phyloP scores from a whole-genome alignment of 495 filamentous ascomycete genomes.

The Podospora pseudocomata region DNA sequence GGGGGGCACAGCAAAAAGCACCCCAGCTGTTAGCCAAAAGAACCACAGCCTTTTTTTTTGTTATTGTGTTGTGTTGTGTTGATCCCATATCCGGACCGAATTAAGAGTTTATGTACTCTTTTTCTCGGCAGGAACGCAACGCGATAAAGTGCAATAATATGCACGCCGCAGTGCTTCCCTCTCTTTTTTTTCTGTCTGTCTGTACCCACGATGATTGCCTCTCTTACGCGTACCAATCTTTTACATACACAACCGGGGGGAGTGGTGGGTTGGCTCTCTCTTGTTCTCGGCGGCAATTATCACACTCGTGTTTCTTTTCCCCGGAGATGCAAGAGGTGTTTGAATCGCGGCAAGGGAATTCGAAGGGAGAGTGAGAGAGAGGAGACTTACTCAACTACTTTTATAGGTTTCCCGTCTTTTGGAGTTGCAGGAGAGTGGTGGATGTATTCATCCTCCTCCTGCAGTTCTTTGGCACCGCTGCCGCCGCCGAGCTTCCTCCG shows the following conservation, averaged over 20 bases:
- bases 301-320: not conserved
- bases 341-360: not conserved
- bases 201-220: not conserved
- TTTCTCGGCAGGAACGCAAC: not conserved
- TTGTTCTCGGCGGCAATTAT: not conserved
- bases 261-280: no score
- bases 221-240: not conserved
- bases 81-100: not conserved
- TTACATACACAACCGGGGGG: not conserved
- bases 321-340: not conserved
- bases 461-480: conserved; percentile 3
- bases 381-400: conserved; percentile 60
- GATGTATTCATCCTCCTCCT: conserved; percentile 20
- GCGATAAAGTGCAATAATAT: not conserved
- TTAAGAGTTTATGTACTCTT: not conserved
- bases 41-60: no score
- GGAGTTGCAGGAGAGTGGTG: conserved; percentile 49
- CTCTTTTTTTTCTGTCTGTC: not conserved
- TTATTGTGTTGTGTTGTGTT: not conserved
- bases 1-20: not conserved
- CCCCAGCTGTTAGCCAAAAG: conserved; percentile 22
- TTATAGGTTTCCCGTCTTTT: conserved; percentile 30
- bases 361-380: not conserved
- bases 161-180: not conserved
- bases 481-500: conserved; percentile 35